Evolutionary conservation across 306 rosid genomes (phyloP).

Genomic region (Abrus pulchellus): DNA sequence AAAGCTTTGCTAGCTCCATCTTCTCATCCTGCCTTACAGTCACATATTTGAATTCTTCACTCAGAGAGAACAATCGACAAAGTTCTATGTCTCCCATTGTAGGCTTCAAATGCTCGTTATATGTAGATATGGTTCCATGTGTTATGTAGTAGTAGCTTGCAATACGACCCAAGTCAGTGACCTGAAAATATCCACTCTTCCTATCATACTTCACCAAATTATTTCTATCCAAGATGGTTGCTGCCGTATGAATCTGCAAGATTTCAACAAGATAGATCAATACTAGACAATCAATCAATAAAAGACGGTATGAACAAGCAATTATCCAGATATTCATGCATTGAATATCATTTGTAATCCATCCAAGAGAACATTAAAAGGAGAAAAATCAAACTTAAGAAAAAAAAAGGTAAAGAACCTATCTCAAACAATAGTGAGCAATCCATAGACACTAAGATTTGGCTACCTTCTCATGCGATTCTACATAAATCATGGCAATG

Average conservation of each 20-base stretch:
- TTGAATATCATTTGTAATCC: constrained; percentile 12
- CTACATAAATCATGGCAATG: neutral
- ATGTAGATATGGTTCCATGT: constrained; percentile 92
- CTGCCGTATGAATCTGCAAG: constrained; percentile 93
- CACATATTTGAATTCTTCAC: constrained; percentile 97
- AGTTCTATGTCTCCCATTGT: constrained; percentile 96
- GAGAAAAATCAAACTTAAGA: neutral
- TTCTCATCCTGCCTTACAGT: constrained; percentile 94
- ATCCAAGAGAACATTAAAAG: constrained; percentile 9
- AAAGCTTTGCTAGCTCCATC: constrained; percentile 89
- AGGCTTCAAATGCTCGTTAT: constrained; percentile 96
- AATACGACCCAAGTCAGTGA: constrained; percentile 97
- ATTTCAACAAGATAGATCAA: constrained; percentile 41
- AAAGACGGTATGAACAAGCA: neutral
- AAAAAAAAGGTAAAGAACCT: neutral
- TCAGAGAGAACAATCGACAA: constrained; percentile 88
- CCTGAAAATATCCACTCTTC: constrained; percentile 97
- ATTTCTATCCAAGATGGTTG: constrained; percentile 82
- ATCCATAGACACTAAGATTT: neutral
- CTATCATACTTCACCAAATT: constrained; percentile 93
- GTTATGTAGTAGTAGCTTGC: constrained; percentile 95
- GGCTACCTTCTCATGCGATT: constrained; percentile 27
- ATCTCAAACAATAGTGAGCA: neutral
- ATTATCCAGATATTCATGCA: neutral
- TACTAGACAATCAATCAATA: constrained; percentile 1